phyloP scores from a whole-genome alignment of 768 basidiomycete species.

The Lactarius psammicola region DNA sequence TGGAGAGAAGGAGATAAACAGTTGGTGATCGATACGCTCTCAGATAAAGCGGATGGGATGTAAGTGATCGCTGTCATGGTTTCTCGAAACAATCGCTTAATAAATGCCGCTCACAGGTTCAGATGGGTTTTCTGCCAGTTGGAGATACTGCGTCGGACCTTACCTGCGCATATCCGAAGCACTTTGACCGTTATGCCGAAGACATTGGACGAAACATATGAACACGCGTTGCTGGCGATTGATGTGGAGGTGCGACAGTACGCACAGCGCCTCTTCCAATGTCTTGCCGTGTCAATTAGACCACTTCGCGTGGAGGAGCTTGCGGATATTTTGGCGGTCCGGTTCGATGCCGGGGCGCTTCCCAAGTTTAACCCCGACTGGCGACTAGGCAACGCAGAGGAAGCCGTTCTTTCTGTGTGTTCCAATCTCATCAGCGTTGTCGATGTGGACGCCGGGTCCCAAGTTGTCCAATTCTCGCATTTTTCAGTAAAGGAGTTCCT shows the following conservation, averaged over 20 bases:
- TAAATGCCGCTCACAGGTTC: neutral
- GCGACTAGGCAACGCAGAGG: conserved; percentile 2
- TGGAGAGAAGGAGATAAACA: neutral
- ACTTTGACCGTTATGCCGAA: neutral
- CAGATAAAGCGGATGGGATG: conserved; percentile 8
- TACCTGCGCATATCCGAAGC: neutral
- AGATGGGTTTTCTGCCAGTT: conserved; percentile 9
- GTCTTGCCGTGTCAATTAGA: neutral
- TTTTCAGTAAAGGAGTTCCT: conserved; percentile 18
- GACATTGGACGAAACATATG: conserved; percentile 10
- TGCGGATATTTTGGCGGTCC: conserved; percentile 7
- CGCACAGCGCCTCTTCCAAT: conserved; percentile 15
- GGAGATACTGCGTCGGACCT: neutral
- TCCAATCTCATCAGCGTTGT: conserved; percentile 7
- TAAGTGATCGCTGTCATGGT: neutral
- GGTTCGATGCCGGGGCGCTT: neutral
- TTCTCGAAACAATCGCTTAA: neutral
- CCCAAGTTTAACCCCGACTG: conserved; percentile 1
- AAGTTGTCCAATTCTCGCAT: conserved; percentile 15
- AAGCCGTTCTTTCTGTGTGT: neutral
- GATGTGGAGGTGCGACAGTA: neutral
- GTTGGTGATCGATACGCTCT: conserved; percentile 4
- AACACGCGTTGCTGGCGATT: neutral
- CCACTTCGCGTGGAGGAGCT: conserved; percentile 13
- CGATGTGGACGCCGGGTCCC: neutral